Evolutionary conservation across 2,329 filamentous ascomycete species (phyloP), one percentile per base, ranked within the genome.

Genomic region (Arthrobotrys sinensis): DNA sequence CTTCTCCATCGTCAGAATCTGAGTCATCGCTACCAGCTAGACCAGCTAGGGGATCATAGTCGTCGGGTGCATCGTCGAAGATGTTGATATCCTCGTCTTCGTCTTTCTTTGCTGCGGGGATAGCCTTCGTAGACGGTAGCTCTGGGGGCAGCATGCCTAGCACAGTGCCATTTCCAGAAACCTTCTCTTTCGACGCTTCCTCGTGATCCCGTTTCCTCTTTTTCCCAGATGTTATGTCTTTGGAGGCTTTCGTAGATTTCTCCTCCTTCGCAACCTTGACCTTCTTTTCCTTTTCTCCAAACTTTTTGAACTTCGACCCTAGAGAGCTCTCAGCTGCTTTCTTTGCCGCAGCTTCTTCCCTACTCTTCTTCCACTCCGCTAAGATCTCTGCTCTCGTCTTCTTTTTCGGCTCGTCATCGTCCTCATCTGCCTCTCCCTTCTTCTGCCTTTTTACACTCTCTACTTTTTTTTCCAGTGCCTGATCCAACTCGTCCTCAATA

Each of bases 401-500:
- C 81, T 91, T 91, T 82, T 87, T 89, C 0, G 87, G 81, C 0
- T 91, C 83, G 75, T 90, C 87, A 67, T 91, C 83, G 76, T 91
- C 87, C 0, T 90, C 90, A 82, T 91, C 72, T 4, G 91, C 81
- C 87, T 87, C 76, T 85, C 85, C 16, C 83, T 80, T 81, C 86
- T 87, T 70, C 69, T 89, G 87, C 76, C 86, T 89, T 55, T 84
- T 83, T 10, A 90, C 83, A 2, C 87, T 85, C 55, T 87, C 85
- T 2, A 92, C 86, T 46, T 90, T 87, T 71, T 85, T 85, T 14
- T 85, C 85, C 73, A 90, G 88, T 4, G 91, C 83, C 64, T 87
- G 83, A 36, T 91, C 90, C 55, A 92, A 87, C 69, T 91, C 90
- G 40, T 91, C 90, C 66, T 95, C 92, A 19, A 91, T 85, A 80